phyloP scores from a whole-genome alignment of 1,284 basidiomycete species.

The Tilletia indica region DNA sequence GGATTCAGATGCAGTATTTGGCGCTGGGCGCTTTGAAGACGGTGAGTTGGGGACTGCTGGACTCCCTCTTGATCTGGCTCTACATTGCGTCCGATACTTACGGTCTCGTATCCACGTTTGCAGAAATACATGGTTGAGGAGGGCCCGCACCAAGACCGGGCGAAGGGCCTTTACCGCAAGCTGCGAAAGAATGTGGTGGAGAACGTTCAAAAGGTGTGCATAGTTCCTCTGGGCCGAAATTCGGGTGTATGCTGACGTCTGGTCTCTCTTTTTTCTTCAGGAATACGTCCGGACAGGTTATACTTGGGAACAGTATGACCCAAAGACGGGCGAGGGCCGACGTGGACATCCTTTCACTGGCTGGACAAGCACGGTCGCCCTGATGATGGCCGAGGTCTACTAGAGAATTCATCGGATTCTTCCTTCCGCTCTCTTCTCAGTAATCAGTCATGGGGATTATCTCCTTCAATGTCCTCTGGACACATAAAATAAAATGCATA shows the following conservation, averaged over 20 bases:
- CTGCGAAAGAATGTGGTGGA: constrained; percentile 77
- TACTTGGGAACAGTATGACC: constrained; percentile 94
- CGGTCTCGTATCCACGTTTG: not conserved
- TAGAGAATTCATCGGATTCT: not conserved
- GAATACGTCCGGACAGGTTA: constrained; percentile 88
- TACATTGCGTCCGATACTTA: not conserved
- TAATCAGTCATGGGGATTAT: not conserved
- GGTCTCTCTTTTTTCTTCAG: constrained; percentile 59
- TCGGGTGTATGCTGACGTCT: too few species aligned
- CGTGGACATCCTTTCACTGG: constrained; percentile 64
- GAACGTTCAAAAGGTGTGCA: constrained; percentile 75
- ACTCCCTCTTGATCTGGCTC: not conserved
- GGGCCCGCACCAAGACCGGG: constrained; percentile 76
- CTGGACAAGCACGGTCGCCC: constrained; percentile 49
- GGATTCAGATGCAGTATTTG: constrained; percentile 95
- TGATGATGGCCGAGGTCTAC: constrained; percentile 53
- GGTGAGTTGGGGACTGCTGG: constrained; percentile 57
- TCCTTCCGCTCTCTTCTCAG: not conserved
- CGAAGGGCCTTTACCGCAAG: constrained; percentile 74
- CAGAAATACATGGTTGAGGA: constrained; percentile 74
- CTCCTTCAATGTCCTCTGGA: too few species aligned
- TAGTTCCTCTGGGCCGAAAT: not conserved
- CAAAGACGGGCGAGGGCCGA: constrained; percentile 74
- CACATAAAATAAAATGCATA: too few species aligned
- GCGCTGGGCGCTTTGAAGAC: constrained; percentile 73